Percentiles rank a stretch among this genome's conserved stretches.
phyloP scores from a whole-genome alignment of 139 green algal genomes.

The Desmodesmus armatus region DNA sequence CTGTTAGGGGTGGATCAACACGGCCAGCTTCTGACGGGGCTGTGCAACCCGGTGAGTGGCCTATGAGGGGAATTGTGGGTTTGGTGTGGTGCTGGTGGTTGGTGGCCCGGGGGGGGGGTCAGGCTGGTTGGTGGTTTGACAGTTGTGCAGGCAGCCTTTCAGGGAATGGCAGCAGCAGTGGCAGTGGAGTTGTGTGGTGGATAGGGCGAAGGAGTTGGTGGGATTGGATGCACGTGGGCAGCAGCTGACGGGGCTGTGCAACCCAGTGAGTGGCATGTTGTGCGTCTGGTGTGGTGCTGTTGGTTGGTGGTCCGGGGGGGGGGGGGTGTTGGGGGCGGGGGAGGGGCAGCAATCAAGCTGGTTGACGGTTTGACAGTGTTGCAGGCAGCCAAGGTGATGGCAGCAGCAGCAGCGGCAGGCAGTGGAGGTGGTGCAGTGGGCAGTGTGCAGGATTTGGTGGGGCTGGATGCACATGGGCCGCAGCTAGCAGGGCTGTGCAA shows the following conservation, averaged over 20 bases:
- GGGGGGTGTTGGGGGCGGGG: not conserved
- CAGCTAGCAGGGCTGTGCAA: not conserved
- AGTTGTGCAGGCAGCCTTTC: too few relatives aligned
- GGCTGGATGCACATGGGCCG: not conserved
- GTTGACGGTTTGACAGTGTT: not conserved
- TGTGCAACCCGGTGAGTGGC: too few relatives aligned
- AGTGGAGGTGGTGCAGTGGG: not conserved
- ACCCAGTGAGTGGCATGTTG: conserved; percentile 10
- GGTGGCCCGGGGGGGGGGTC: too few relatives aligned
- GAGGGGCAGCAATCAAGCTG: not conserved
- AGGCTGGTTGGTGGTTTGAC: too few relatives aligned
- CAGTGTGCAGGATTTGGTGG: not conserved
- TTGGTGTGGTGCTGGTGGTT: too few relatives aligned
- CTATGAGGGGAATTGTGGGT: too few relatives aligned
- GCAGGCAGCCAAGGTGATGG: not conserved
- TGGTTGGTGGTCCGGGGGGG: too few relatives aligned
- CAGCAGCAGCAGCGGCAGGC: not conserved
- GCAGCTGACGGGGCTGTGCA: not conserved
- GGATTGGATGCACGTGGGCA: conserved; percentile 16
- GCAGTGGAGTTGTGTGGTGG: too few relatives aligned
- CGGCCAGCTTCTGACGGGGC: not conserved
- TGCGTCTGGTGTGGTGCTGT: too few relatives aligned
- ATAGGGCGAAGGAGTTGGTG: conserved; percentile 6
- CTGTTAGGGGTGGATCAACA: not conserved
- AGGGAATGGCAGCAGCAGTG: too few relatives aligned